These are phyloP conservation scores for Castanea mollissima DNA, from an alignment of 306 rosid species.

Conservation along the genomic window DNA sequence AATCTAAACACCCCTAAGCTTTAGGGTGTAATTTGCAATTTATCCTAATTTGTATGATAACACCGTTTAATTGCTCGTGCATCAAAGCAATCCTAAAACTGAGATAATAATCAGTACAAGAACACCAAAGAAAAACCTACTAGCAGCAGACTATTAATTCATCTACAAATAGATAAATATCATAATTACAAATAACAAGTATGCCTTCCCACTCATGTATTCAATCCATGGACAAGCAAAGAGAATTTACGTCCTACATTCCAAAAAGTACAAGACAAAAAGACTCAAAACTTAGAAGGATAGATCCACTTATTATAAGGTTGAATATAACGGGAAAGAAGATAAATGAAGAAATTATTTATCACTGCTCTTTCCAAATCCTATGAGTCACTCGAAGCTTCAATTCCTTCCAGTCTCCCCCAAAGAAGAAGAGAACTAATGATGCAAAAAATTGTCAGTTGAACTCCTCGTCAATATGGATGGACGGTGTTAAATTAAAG, in stretches of 20 bases:
- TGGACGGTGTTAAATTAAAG: too few relatives aligned
- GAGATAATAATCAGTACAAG: neutral
- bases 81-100: neutral
- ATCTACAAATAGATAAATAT: constrained; percentile 9
- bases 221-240: constrained; percentile 58
- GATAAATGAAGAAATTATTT: constrained; percentile 10
- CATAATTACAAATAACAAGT: constrained; percentile 16
- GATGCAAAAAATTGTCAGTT: too few relatives aligned
- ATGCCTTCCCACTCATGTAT: constrained; percentile 41
- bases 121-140: neutral
- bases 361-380: constrained; percentile 86
- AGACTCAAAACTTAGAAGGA: constrained; percentile 20
- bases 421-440: constrained; percentile 56
- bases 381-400: constrained; percentile 87
- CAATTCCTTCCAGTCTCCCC: constrained; percentile 79
- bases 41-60: neutral
- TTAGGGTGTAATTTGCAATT: too few relatives aligned
- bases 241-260: constrained; percentile 65
- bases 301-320: constrained; percentile 33
- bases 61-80: neutral
- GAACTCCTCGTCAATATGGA: too few relatives aligned
- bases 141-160: neutral
- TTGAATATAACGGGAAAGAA: constrained; percentile 19
- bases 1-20: too few relatives aligned
- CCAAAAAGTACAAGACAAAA: constrained; percentile 46